Conservation (phyloP, 176 grass and related monocot genomes). For the Metroxylon sagu region DNA sequence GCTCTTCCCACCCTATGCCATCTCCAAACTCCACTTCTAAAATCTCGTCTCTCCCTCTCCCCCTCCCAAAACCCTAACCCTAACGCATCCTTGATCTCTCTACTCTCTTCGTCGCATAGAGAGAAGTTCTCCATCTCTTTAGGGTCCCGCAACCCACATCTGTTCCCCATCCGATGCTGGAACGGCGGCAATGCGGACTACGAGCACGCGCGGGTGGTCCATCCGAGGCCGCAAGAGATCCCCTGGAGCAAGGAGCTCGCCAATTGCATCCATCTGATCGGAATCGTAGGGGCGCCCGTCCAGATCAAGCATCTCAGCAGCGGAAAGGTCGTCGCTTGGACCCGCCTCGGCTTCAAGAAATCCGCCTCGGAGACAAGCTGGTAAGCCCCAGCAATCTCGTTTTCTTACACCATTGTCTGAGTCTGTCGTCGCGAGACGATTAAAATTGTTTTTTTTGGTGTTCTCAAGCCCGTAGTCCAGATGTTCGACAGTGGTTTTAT, state of each 20-base stretch:
- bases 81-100: too few relatives aligned
- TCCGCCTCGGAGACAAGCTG: slow-evolving; percentile 65
- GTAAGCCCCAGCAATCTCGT: slow-evolving; percentile 17
- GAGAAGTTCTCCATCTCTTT: too few relatives aligned
- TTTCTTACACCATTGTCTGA: neutral
- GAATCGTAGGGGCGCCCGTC: slow-evolving; percentile 51
- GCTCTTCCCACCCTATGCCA: too few relatives aligned
- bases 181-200: slow-evolving; percentile 1
- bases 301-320: slow-evolving; percentile 68
- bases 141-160: neutral
- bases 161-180: slow-evolving; percentile 4
- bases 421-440: neutral
- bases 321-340: slow-evolving; percentile 59
- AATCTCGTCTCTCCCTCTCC: too few relatives aligned
- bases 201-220: slow-evolving; percentile 12
- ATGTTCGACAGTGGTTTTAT: neutral
- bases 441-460: neutral
- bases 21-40: too few relatives aligned
- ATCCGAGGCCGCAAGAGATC: slow-evolving; percentile 48
- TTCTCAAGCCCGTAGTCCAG: neutral
- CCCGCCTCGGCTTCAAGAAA: slow-evolving; percentile 66
- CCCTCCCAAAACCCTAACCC: too few relatives aligned
- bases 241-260: slow-evolving; percentile 64
- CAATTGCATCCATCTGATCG: slow-evolving; percentile 72
- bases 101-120: too few relatives aligned